These are phyloP conservation scores for Lachnellula subtilissima DNA, from an alignment of 2,329 filamentous ascomycete species.

Conservation along the genomic window DNA sequence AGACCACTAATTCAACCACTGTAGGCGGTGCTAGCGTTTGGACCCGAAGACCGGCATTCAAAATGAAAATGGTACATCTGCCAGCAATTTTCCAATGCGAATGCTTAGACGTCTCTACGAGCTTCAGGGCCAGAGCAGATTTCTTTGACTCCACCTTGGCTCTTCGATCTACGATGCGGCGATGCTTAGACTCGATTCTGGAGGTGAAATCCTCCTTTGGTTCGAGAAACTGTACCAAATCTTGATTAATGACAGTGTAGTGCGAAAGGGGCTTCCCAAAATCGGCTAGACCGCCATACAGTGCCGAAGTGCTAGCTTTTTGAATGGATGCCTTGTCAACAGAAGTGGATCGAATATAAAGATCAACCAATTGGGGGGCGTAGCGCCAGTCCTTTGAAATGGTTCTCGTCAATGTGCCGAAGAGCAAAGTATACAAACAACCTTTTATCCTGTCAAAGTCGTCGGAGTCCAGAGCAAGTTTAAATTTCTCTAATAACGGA, in stretches of 20 bases:
- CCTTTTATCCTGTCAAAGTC: constrained; percentile 94
- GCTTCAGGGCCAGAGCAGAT: constrained; percentile 69
- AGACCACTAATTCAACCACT: constrained; percentile 77
- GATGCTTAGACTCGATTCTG: constrained; percentile 61
- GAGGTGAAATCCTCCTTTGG: constrained; percentile 56
- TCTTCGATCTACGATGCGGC: constrained; percentile 71
- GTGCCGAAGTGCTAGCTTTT: constrained; percentile 72
- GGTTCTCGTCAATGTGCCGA: constrained; percentile 83
- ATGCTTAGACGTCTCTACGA: constrained; percentile 69
- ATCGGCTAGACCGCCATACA: constrained; percentile 76
- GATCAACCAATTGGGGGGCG: constrained; percentile 79
- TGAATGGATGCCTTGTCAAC: constrained; percentile 96
- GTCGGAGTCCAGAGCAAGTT: constrained; percentile 69
- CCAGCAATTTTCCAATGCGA: constrained; percentile 97
- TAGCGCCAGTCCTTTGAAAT: constrained; percentile 91
- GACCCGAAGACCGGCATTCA: constrained; percentile 88
- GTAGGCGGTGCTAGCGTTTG: constrained; percentile 76
- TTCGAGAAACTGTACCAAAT: constrained; percentile 65
- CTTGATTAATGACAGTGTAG: constrained; percentile 74
- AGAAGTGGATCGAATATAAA: constrained; percentile 84
- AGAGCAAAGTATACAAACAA: constrained; percentile 83
- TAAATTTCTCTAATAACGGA: constrained; percentile 72
- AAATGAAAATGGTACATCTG: constrained; percentile 82
- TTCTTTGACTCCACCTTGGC: constrained; percentile 80
- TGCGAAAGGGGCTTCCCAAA: constrained; percentile 86